These are phyloP conservation scores for Arachnomyces sp. DNA, from an alignment of 2,329 filamentous ascomycete species.

Conservation along the genomic window DNA sequence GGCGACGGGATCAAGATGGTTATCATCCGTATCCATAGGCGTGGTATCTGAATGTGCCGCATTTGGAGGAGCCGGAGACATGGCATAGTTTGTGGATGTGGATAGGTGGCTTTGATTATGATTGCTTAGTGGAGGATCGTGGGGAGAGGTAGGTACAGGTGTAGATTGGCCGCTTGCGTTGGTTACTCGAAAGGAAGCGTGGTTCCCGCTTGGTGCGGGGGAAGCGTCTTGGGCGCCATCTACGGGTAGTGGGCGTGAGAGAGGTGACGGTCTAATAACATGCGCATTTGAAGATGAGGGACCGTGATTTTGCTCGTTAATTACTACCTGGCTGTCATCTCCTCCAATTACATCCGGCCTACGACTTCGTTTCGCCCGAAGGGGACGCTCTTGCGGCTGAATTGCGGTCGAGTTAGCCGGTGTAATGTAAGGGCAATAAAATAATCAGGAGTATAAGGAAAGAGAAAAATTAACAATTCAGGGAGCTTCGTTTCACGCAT, in stretches of 20 bases:
- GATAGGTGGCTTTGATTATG: too few relatives aligned
- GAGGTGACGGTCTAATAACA: constrained; percentile 7
- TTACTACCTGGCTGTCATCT: constrained; percentile 19
- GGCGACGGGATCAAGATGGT: too few relatives aligned
- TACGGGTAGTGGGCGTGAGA: constrained; percentile 23
- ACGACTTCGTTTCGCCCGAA: constrained; percentile 36
- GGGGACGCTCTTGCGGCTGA: constrained; percentile 40
- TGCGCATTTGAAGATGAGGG: too few relatives aligned
- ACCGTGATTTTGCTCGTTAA: constrained; percentile 13
- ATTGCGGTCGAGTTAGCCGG: too few relatives aligned
- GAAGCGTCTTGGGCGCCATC: constrained; percentile 18
- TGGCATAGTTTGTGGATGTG: too few relatives aligned
- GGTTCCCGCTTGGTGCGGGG: constrained; percentile 23
- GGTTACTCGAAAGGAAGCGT: constrained; percentile 30
- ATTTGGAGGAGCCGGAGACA: too few relatives aligned
- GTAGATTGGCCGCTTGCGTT: constrained; percentile 21
- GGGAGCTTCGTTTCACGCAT: constrained; percentile 10
- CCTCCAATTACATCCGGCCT: constrained; percentile 26
- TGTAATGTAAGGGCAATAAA: too few relatives aligned
- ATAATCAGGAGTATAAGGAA: background rate
- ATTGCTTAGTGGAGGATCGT: background rate
- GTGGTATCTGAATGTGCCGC: too few relatives aligned
- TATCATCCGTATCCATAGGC: too few relatives aligned
- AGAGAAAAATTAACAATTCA: constrained; percentile 3
- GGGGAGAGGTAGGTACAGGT: background rate